A percentile compares a stretch with the other conserved stretches of the same genome.
Conservation (phyloP, 179 eudicot species). For the Spinacia oleracea region DNA sequence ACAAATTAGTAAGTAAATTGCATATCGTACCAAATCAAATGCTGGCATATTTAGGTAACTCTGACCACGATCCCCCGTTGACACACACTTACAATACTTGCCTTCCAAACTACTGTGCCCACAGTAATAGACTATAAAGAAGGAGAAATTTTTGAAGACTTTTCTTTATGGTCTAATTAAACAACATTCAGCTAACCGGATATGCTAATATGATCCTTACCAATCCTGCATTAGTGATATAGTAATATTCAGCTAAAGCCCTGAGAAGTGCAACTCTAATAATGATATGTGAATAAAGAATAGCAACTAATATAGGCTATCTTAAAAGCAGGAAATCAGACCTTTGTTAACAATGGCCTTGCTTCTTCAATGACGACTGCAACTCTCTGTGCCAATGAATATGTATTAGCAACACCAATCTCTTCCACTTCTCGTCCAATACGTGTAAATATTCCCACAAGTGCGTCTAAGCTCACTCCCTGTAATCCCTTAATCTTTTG, state of each 20-base stretch:
- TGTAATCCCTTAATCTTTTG: slow-evolving; percentile 71
- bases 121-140: no score
- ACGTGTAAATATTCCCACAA: slow-evolving; percentile 89
- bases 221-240: background rate
- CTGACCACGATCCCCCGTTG: background rate
- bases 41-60: no score
- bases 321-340: slow-evolving; percentile 40
- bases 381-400: slow-evolving; percentile 61
- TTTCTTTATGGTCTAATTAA: no score
- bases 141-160: no score
- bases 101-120: no score
- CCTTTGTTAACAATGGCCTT: slow-evolving; percentile 76
- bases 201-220: background rate
- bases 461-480: slow-evolving; percentile 91
- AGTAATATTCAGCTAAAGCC: background rate
- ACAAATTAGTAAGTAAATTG: no score
- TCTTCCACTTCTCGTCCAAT: slow-evolving; percentile 84
- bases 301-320: slow-evolving; percentile 13
- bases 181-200: background rate
- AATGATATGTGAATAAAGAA: background rate
- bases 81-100: background rate
- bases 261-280: background rate
- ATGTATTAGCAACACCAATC: slow-evolving; percentile 75
- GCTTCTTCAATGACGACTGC: slow-evolving; percentile 80
- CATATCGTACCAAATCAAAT: no score